Evolutionary conservation across 208 protist genomes (phyloP).

Genomic region (Crithidia sp.): DNA sequence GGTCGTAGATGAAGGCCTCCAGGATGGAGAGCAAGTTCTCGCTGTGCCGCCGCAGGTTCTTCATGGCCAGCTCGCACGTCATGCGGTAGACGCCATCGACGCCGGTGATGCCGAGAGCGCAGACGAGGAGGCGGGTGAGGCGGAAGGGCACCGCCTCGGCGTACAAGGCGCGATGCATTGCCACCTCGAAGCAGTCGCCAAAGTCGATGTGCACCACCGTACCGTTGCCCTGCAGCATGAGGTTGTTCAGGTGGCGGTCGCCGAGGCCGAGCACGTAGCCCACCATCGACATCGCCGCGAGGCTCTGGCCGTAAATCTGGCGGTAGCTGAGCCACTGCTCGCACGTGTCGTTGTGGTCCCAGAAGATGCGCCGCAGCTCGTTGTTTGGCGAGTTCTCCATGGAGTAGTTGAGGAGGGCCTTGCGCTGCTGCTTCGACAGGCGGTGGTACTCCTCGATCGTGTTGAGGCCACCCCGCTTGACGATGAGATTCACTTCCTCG

Average conservation of each 20-base stretch:
- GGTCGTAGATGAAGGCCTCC: constrained; percentile 99
- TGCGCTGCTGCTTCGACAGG: constrained; percentile 74
- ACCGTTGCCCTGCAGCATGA: constrained; percentile 99
- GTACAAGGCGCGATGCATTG: constrained; percentile 98
- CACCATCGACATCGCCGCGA: constrained; percentile 99
- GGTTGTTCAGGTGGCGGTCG: constrained; percentile 99
- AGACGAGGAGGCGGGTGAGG: constrained; percentile 98
- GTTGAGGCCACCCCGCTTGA: constrained; percentile 64
- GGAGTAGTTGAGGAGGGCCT: constrained; percentile 91
- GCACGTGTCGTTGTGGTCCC: constrained; percentile 96
- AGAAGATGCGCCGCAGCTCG: constrained; percentile 97
- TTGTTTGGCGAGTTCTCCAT: constrained; percentile 95
- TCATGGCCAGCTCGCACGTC: constrained; percentile 98
- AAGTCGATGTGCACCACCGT: constrained; percentile 99
- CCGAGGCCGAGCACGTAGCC: constrained; percentile 99
- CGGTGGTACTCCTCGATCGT: constrained; percentile 90
- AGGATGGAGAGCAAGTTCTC: constrained; percentile 99
- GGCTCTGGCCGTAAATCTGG: constrained; percentile 97
- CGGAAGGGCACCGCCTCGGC: constrained; percentile 99
- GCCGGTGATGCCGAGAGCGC: constrained; percentile 98
- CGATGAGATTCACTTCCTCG: constrained; percentile 86
- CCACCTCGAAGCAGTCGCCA: constrained; percentile 99
- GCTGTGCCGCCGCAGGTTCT: constrained; percentile 97
- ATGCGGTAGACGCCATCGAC: constrained; percentile 99
- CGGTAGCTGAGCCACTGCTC: constrained; percentile 99